Evolutionary conservation across 805 yeast species (phyloP), one percentile per base, ranked within the genome.

Genomic region (Kazachstania martiniae): DNA sequence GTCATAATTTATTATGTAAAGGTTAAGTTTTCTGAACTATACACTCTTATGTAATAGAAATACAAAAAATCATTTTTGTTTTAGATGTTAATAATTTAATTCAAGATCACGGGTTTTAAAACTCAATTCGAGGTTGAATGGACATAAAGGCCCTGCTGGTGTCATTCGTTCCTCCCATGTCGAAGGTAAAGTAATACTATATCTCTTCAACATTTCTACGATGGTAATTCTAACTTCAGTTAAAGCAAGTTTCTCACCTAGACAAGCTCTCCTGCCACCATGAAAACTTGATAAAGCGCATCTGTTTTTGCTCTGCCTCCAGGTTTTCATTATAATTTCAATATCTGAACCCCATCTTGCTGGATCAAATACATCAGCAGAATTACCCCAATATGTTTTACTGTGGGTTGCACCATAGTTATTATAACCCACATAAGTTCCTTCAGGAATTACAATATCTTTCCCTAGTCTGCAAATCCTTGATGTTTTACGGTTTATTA

Each of bases 101-200:
- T n/a, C n/a, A n/a, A n/a, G 21, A 8, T 31, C 14, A 22, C 38
- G 34, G 15, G 23, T 33, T 22, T 40, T 28, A 27, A 59, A 49
- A 8, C 35, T 32, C 14, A 63, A 33, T 28, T 49, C 46, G 19
- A 71, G 46, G 38, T 52, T 51, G 8, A 58, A 36, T 0, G 80
- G 79, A 36, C 69, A 58, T 14, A 73, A 54, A 2, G 79, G 79
- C 0, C 80, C 80, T 3, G 73, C 74, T 1, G 75, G 69, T 3
- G 79, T 72, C 32, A 72, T 33, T 41, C 49, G 60, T 12, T 69
- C 74, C 3, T 43, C 38, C 78, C 78, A 72, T 3, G 39, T 40
- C 0, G 65, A 57, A 23, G 64, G 66, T 25, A 68, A 34, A 2
- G 34, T 18, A 29, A 72, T 35, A 15, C 54, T 47, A 39, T 56